Evolutionary conservation across 345 rosid species (phyloP), one percentile per base, ranked within the genome.

Genomic region (Iberis pinnata): DNA sequence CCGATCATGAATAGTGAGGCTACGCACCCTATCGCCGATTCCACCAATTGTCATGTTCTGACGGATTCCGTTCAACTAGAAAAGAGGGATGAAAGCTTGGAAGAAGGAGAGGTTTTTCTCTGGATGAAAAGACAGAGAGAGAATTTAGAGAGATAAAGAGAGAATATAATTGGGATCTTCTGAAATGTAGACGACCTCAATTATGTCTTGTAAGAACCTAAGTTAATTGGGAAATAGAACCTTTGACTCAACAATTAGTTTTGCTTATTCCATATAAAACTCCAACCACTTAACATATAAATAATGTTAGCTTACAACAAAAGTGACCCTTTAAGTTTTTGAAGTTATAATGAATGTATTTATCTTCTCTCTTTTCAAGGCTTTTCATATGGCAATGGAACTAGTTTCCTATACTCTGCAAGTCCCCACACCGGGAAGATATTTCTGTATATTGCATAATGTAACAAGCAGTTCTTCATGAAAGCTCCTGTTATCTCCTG

Each of bases 401-500:
- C 76, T 37, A 48, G 65, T 40, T 59, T 71, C 38, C 78, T 62
- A 40, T 81, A 80, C 68, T 84, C 93, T 16, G 88, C 79, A 12
- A 84, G 79, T 18, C 80, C 88, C 88, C 93, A 84, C 13, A 73
- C 17, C 0, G 93, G 93, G 56, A 73, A 84, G 37, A 79, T 84
- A 54, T 79, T 84, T 58, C 88, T 69, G 57, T 84, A 81, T 47
- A 82, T 78, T 43, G 86, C 80, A 29, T 79, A 85, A 58, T 85
- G 95, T 53, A 85, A 65, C 84, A 85, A 78, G 65, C 95, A 78
- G 72, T 82, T 85, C 75, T 75, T 78, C 80, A 70, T 78, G 70
- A 82, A 82, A 13, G 82, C 89, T 17, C 95, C 84, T 25, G 81
- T 82, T 58, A 85, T 69, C 67, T 85, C 86, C 89, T 82, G 74